Evolutionary conservation across 176 grass and related monocot species (phyloP).

Genomic region (sorghum (Sorghum bicolor)): DNA sequence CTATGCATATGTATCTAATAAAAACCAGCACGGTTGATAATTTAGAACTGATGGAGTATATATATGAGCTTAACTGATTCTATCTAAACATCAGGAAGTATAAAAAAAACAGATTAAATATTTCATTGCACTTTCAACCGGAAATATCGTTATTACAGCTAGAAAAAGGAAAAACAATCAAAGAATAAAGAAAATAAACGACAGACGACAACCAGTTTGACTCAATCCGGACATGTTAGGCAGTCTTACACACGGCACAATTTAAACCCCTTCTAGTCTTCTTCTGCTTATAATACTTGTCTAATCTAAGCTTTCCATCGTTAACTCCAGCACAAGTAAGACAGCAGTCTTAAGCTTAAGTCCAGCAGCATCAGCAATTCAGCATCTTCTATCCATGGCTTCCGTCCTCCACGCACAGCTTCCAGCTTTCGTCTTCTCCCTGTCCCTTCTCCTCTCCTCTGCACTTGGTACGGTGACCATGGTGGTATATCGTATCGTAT

Average conservation of each 20-base stretch:
- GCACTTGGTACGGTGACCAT: conserved; percentile 35
- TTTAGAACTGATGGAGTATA: no score
- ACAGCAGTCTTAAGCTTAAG: neutral
- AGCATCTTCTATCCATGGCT: conserved; percentile 40
- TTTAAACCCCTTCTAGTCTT: neutral
- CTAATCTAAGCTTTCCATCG: no score
- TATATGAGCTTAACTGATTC: no score
- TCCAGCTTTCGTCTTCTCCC: conserved; percentile 12
- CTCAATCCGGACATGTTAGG: neutral
- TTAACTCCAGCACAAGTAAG: neutral
- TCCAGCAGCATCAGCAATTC: neutral
- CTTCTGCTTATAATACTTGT: neutral
- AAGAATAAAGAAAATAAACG: neutral
- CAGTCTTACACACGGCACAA: neutral
- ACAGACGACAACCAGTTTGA: neutral
- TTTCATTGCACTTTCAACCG: no score
- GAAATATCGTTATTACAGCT: neutral
- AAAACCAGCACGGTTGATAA: no score
- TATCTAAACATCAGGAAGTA: no score
- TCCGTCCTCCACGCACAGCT: conserved; percentile 8
- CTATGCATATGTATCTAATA: no score
- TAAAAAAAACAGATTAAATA: no score
- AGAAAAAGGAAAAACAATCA: neutral
- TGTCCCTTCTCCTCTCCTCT: conserved; percentile 41
- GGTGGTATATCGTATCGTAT: no score